phyloP scores from a whole-genome alignment of 2,329 filamentous ascomycete species.

The Cladophialophora bantiana region DNA sequence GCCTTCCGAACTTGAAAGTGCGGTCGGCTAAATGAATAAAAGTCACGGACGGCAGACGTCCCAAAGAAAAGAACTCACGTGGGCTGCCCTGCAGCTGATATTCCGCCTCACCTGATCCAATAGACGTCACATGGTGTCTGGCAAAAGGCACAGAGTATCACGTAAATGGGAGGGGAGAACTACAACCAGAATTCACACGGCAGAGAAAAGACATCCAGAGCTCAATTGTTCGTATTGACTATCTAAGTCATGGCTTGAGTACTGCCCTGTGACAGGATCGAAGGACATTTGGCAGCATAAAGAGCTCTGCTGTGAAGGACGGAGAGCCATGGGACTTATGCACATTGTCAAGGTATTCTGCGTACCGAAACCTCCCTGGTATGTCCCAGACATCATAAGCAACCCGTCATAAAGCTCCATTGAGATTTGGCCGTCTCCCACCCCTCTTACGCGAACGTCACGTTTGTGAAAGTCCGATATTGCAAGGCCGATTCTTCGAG shows the following conservation, averaged over 20 bases:
- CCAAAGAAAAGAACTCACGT: no score
- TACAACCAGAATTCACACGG: no score
- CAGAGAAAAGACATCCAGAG: conserved; percentile 1
- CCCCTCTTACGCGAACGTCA: conserved; percentile 38
- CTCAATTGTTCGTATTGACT: conserved; percentile 22
- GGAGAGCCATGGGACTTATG: conserved; percentile 30
- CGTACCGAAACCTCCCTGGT: conserved; percentile 21
- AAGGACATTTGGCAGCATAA: background rate
- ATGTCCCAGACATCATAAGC: conserved; percentile 38
- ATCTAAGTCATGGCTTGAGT: conserved; percentile 17
- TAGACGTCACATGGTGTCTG: no score
- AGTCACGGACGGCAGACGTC: no score
- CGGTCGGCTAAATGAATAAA: no score
- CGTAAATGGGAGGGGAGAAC: no score
- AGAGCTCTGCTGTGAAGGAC: conserved; percentile 28
- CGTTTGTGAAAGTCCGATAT: conserved; percentile 18
- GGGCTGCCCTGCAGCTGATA: no score
- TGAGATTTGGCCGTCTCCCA: conserved; percentile 36
- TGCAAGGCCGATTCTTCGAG: conserved; percentile 38
- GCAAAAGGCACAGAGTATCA: no score
- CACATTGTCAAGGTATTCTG: conserved; percentile 23
- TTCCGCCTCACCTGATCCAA: no score
- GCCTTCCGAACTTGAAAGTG: no score
- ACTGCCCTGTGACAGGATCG: conserved; percentile 8
- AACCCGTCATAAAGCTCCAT: conserved; percentile 40